Evolutionary conservation across 768 basidiomycete genomes (phyloP), one percentile per base, ranked within the genome.

Genomic region (Lactarius sp.): DNA sequence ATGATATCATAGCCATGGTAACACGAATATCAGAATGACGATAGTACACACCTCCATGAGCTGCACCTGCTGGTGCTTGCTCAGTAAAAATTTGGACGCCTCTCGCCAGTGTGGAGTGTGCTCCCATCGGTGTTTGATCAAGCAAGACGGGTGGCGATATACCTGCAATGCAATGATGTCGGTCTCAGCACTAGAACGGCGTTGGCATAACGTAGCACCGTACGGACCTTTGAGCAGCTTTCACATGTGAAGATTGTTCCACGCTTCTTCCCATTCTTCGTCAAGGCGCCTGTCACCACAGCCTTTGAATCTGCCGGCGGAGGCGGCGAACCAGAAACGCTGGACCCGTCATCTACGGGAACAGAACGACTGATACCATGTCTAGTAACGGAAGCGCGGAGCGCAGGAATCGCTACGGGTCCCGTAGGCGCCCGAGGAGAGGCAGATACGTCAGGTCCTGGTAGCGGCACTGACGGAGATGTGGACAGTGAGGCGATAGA

Each of bases 91-190:
- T 73, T 94, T 92, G 68, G 88, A 83, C 2, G 94, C 90, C 73
- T 94, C 92, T 50, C 90, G 87, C 96, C 96, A 98, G 70, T 97
- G 94, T 20, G 92, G 91, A 39, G 91, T 92, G 72, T 96, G 93
- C 71, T 98, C 95, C 96, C 96, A 98, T 39, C 96, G 89, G 72
- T 98, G 96, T 75, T 98, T 98, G 75, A 95, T 91, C 53, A 98
- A 79, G 75, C 95, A 98, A 13, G 90, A 92, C 2, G 94, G 94
- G 75, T 98, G 95, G 57, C 89, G 85, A 74, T 92, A 93, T 44
- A 91, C 85, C 89, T 91, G 34, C 33, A 16, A 51, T 20, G 42
- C 36, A 13, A 71, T 16, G 52, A 41, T 49, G 57, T 65, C 49
- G 60, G 34, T n/a, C 50, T 47, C 36, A 49, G 10, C 13, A 22